Conservation (phyloP, 2,329 filamentous ascomycete species). For the Lasiodiplodia theobromae region DNA sequence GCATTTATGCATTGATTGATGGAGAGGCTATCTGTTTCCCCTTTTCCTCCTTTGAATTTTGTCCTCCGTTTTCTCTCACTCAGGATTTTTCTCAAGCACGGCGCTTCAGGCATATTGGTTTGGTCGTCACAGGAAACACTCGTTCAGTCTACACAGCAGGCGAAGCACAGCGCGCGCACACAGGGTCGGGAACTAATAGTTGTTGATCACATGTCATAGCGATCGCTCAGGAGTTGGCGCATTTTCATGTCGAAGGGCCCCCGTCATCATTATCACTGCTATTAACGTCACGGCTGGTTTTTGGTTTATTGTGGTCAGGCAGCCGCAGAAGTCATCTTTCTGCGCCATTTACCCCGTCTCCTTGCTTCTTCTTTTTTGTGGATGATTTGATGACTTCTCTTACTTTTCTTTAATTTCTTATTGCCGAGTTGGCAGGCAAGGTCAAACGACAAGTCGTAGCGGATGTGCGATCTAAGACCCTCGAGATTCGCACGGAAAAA, state of each 20-base stretch:
- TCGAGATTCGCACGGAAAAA: neutral
- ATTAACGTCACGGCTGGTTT: conserved; percentile 12
- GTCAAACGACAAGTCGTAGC: neutral
- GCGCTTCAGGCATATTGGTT: conserved; percentile 17
- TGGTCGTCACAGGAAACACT: conserved; percentile 4
- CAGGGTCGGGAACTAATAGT: conserved; percentile 3
- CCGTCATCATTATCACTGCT: neutral
- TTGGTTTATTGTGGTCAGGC: neutral
- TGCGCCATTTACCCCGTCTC: neutral
- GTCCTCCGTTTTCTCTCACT: neutral
- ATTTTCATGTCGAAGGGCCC: neutral
- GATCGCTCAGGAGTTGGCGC: conserved; percentile 14
- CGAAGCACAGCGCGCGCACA: neutral
- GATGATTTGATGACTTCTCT: conserved; percentile 22
- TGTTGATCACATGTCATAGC: conserved; percentile 13
- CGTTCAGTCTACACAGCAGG: neutral
- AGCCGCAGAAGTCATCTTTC: neutral
- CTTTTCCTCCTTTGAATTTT: neutral
- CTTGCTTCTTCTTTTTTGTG: neutral
- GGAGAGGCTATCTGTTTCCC: neutral
- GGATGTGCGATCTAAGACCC: neutral
- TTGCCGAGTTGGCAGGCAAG: neutral
- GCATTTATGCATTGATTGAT: neutral
- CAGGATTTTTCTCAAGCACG: conserved; percentile 3
- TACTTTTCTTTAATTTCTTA: conserved; percentile 3